Evolutionary conservation across 345 rosid genomes (phyloP).

Genomic region (Geranium rotundifolium): DNA sequence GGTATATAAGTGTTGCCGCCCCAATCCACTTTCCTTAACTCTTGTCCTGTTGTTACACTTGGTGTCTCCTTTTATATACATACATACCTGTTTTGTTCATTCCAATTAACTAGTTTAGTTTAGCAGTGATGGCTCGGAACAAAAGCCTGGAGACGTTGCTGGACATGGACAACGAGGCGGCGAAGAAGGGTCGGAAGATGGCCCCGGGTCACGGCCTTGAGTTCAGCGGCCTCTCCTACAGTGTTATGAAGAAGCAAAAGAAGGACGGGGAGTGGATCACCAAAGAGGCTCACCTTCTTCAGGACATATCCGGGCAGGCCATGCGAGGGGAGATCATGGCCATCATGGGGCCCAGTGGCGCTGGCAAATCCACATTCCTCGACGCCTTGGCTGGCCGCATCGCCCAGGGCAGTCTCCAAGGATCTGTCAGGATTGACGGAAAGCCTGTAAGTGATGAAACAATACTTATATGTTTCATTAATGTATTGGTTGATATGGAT

Average conservation of each 20-base stretch:
- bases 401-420: conserved; percentile 59
- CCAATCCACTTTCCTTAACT: no score
- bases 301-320: conserved; percentile 69
- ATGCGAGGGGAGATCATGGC: conserved; percentile 65
- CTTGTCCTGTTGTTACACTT: no score
- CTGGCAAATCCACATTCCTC: conserved; percentile 83
- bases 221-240: conserved; percentile 45
- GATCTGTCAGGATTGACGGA: conserved; percentile 61
- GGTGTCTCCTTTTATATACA: no score
- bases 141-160: conserved; percentile 38
- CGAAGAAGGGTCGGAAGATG: conserved; percentile 15
- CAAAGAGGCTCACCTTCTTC: conserved; percentile 49
- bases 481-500: no score
- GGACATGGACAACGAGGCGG: conserved; percentile 23
- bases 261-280: conserved; percentile 40
- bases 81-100: no score
- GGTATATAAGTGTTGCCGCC: no score
- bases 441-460: conserved; percentile 28
- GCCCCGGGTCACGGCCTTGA: conserved; percentile 44
- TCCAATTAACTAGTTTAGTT: no score
- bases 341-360: conserved; percentile 78
- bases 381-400: conserved; percentile 83
- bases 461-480: no score
- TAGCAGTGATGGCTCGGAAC: conserved; percentile 4
- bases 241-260: conserved; percentile 45